phyloP scores from a whole-genome alignment of 2,329 filamentous ascomycete genomes.

The Penicillium sp. region DNA sequence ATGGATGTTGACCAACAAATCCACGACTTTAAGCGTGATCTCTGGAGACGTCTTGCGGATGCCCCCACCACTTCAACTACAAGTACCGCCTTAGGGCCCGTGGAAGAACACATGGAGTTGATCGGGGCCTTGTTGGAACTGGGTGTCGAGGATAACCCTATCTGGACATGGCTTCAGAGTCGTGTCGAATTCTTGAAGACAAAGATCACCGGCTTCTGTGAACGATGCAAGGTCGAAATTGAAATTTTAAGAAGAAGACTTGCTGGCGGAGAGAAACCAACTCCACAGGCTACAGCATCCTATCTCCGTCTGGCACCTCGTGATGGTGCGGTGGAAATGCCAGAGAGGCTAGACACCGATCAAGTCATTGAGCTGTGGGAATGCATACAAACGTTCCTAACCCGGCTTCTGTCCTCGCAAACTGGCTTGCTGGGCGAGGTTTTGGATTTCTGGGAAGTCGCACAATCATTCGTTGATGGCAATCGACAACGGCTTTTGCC shows the following conservation, averaged over 20 bases:
- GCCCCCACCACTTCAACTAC: constrained; percentile 58
- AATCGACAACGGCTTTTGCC: constrained; percentile 78
- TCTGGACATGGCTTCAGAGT: constrained; percentile 92
- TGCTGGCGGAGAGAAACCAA: constrained; percentile 69
- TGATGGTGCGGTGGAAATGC: constrained; percentile 61
- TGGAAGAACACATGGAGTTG: constrained; percentile 86
- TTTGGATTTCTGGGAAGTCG: constrained; percentile 89
- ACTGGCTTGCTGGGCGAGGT: constrained; percentile 85
- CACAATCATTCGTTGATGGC: constrained; percentile 84
- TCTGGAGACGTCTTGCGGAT: constrained; percentile 77
- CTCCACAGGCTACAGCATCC: constrained; percentile 64
- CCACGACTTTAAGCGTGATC: constrained; percentile 78
- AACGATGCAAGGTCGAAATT: constrained; percentile 86
- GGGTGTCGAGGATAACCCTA: constrained; percentile 91
- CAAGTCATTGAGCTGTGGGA: constrained; percentile 92
- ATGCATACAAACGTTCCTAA: constrained; percentile 72
- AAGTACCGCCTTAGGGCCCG: constrained; percentile 51
- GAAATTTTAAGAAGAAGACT: constrained; percentile 83
- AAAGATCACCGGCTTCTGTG: constrained; percentile 75
- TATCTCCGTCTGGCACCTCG: constrained; percentile 73
- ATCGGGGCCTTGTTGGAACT: constrained; percentile 88
- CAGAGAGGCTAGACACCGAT: constrained; percentile 68
- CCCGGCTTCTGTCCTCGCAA: constrained; percentile 66
- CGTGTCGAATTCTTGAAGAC: constrained; percentile 85
- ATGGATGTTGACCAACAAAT: constrained; percentile 86